Evolutionary conservation across 805 yeast species (phyloP), one percentile per base, ranked within the genome.

Genomic region (Kluyveromyces starmeri): DNA sequence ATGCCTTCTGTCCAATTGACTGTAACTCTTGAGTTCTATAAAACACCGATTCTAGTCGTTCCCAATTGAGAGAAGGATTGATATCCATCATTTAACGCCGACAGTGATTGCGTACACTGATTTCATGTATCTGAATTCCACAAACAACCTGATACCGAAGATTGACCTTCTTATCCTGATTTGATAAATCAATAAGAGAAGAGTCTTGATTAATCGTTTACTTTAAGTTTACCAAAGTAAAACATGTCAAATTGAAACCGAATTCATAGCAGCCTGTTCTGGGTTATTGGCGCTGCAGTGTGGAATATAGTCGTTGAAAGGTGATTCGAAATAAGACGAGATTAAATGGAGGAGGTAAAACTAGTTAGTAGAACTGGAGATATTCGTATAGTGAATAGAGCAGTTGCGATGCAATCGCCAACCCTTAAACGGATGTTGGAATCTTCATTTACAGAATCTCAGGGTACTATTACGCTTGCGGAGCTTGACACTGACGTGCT

Each of bases 321-420:
- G n/a, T n/a, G n/a, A n/a, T n/a, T n/a, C n/a, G n/a, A n/a, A n/a
- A n/a, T n/a, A n/a, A n/a, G n/a, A n/a, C n/a, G n/a, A 12, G 21
- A 30, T 14, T 10, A 26, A 12, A 39, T 39, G 42, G 28, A 32
- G 10, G 35, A 39, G 47, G 75, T 86, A 7, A 78, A 79, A 6
- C 62, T 89, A 23, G 70, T 83, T 2, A 82, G 95, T 1, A 68
- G 77, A 7, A 95, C 86, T 47, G 76, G 78, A 5, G 73, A 69
- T 48, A 71, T 67, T 40, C 80, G 72, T 48, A 64, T 74, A 14
- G 61, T 88, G 2, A 53, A 75, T 11, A 70, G 75, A 36, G 88
- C 83, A 17, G 88, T 86, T 1, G 96, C 96, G 0, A 59, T 68
- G 55, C 73, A 84, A 2, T 75, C 84, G 6, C 78, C 80, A 0